These are phyloP conservation scores for Chiua virens DNA, from an alignment of 768 basidiomycete genomes.

Conservation along the genomic window DNA sequence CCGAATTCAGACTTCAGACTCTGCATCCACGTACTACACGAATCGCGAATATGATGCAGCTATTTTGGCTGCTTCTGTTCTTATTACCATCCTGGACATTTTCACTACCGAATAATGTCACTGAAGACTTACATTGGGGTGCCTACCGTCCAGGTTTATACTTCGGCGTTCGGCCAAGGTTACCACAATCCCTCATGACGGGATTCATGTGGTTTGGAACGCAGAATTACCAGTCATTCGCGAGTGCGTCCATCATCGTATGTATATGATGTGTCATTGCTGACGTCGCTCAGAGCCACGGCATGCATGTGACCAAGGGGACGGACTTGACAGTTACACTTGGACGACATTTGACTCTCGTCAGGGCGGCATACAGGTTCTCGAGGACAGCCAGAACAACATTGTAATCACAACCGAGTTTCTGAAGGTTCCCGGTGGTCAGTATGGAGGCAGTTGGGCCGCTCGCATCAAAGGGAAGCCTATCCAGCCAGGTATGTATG, in stretches of 20 bases:
- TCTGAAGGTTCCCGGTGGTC: constrained; percentile 80
- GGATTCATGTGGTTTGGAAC: constrained; percentile 95
- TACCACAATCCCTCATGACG: constrained; percentile 88
- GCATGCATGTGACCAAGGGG: constrained; percentile 87
- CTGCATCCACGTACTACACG: not conserved
- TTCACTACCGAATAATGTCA: constrained; percentile 30
- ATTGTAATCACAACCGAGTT: constrained; percentile 83
- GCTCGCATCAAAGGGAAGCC: constrained; percentile 81
- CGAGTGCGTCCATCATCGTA: constrained; percentile 45
- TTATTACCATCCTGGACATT: constrained; percentile 15
- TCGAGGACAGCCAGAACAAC: constrained; percentile 81
- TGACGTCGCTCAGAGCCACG: constrained; percentile 54
- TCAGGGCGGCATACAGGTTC: constrained; percentile 80
- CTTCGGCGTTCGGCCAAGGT: constrained; percentile 83
- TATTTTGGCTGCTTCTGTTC: constrained; percentile 29
- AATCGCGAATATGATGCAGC: constrained; percentile 15
- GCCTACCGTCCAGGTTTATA: constrained; percentile 92
- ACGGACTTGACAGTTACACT: constrained; percentile 77
- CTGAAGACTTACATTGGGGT: constrained; percentile 60
- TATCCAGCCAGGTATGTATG: constrained; percentile 53
- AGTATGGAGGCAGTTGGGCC: constrained; percentile 87
- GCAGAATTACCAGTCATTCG: constrained; percentile 73
- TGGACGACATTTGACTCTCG: constrained; percentile 89
- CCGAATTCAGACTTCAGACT: no score
- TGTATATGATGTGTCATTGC: not conserved